phyloP scores from a whole-genome alignment of 805 yeast species.

The Starmerella geochares region DNA sequence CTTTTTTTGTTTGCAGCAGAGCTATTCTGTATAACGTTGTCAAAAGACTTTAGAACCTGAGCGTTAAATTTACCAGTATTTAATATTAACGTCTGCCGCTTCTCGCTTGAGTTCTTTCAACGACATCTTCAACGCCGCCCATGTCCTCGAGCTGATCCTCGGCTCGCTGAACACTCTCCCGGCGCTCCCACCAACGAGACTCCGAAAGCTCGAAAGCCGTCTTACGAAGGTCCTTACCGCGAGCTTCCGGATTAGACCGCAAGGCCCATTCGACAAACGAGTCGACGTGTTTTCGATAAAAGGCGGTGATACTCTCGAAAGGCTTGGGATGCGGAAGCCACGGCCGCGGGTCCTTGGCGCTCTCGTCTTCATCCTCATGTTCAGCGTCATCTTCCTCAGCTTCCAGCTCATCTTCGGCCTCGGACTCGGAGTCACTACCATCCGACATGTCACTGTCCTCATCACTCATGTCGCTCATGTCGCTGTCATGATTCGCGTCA shows the following conservation, averaged over 20 bases:
- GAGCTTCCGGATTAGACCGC: conserved; percentile 67
- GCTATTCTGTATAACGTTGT: no score
- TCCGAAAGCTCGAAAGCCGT: conserved; percentile 85
- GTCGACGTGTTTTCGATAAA: conserved; percentile 78
- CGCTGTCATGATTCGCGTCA: conserved; percentile 25
- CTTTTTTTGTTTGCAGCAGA: no score
- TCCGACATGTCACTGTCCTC: conserved; percentile 69
- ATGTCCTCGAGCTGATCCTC: conserved; percentile 84
- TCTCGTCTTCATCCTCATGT: conserved; percentile 50
- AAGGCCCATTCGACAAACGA: conserved; percentile 88
- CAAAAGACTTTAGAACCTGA: no score
- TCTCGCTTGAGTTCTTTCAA: conserved; percentile 41
- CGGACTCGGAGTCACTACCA: conserved; percentile 38
- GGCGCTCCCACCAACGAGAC: conserved; percentile 97
- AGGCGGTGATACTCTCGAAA: conserved; percentile 72
- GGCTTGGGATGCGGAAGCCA: conserved; percentile 97
- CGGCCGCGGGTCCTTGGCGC: conserved; percentile 81
- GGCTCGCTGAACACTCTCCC: conserved; percentile 77
- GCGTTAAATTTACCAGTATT: no score
- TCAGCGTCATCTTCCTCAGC: conserved; percentile 51
- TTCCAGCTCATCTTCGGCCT: conserved; percentile 34
- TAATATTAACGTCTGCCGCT: conserved; percentile 7
- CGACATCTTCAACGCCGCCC: conserved; percentile 82
- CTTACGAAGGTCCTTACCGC: conserved; percentile 82
- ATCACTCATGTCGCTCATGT: conserved; percentile 47